Evolutionary conservation across 169 alveolate genomes (phyloP).

Genomic region (Perkinsus olseni): DNA sequence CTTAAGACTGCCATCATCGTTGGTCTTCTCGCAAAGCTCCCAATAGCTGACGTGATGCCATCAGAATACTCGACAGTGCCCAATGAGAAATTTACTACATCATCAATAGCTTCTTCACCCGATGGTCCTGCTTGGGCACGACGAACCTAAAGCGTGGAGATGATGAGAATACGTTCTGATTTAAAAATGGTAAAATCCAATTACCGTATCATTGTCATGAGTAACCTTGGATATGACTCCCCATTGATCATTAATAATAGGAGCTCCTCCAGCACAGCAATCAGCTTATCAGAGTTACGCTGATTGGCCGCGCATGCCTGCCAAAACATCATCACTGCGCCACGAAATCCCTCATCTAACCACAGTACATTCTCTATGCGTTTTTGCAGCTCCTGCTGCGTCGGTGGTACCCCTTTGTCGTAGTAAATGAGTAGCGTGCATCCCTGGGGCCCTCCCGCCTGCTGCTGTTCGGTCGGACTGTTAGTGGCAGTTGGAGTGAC

Average conservation of each 20-base stretch:
- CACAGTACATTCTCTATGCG: constrained; percentile 12
- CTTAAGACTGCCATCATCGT: constrained; percentile 77
- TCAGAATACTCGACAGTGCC: too few relatives aligned
- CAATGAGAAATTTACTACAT: too few relatives aligned
- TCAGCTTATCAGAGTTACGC: constrained; percentile 17
- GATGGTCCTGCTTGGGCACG: constrained; percentile 34
- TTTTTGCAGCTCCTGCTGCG: constrained; percentile 24
- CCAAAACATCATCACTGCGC: neutral
- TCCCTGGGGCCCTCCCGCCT: neutral
- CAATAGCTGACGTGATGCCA: constrained; percentile 49
- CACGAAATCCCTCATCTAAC: too few relatives aligned
- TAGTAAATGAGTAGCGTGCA: neutral
- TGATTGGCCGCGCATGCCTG: neutral
- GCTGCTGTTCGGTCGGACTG: neutral
- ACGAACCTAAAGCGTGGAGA: constrained; percentile 13
- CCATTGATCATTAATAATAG: constrained; percentile 32
- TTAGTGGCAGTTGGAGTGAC: neutral
- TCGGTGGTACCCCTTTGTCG: constrained; percentile 9
- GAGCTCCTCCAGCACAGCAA: constrained; percentile 21
- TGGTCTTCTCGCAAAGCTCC: constrained; percentile 83
- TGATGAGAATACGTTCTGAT: neutral
- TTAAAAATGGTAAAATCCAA: neutral
- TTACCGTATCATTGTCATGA: constrained; percentile 25
- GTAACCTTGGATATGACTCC: constrained; percentile 24
- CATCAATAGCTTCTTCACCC: constrained; percentile 73